These are phyloP conservation scores for Wickerhamomyces strasburgensis DNA, from an alignment of 805 yeast species.

Conservation along the genomic window DNA sequence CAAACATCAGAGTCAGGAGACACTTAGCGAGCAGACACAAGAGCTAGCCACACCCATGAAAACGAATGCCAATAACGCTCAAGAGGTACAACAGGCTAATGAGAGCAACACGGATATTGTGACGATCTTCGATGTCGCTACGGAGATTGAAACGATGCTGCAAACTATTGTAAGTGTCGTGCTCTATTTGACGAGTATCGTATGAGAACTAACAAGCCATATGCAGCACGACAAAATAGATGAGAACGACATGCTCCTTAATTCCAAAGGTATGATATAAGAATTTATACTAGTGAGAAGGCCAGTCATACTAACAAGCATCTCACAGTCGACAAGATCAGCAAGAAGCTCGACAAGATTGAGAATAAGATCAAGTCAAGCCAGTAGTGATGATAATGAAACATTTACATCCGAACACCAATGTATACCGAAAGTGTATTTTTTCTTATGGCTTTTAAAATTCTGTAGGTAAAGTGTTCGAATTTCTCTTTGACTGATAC, in stretches of 20 bases:
- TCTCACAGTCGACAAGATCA: constrained; percentile 20
- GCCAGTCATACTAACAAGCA: constrained; percentile 5
- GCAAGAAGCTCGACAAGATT: constrained; percentile 20
- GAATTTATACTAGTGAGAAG: neutral
- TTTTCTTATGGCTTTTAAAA: no score
- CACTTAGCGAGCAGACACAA: neutral
- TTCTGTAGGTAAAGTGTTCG: no score
- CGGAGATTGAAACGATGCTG: constrained; percentile 26
- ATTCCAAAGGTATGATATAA: constrained; percentile 13
- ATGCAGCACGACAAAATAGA: constrained; percentile 16
- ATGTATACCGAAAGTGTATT: no score
- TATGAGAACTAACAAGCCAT: no score
- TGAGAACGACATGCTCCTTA: constrained; percentile 20
- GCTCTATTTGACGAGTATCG: no score
- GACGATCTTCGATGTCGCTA: constrained; percentile 30
- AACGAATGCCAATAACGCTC: neutral
- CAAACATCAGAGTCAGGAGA: neutral
- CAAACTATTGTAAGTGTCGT: no score
- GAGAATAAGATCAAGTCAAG: constrained; percentile 15
- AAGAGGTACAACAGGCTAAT: neutral
- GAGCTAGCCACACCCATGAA: neutral
- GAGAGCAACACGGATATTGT: constrained; percentile 12
- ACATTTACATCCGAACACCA: constrained; percentile 5
- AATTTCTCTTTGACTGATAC: neutral
- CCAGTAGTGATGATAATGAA: neutral